A percentile compares a stretch with the other conserved stretches of the same genome.
Evolutionary conservation across 192 early-diverging fungal genomes (phyloP).

Genomic region (Coemansia aciculifera): DNA sequence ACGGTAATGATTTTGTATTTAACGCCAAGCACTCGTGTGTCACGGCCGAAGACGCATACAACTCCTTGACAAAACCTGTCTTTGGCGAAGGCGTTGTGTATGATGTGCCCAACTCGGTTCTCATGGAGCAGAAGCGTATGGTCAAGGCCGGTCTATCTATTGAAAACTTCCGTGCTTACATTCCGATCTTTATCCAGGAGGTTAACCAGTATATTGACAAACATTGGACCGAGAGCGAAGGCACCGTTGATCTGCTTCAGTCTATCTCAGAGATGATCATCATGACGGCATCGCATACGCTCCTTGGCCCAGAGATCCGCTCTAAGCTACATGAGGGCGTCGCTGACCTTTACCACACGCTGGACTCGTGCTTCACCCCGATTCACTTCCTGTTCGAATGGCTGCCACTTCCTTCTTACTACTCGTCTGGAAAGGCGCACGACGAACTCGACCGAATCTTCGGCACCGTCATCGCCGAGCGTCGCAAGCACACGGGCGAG

Average conservation of each 20-base stretch:
- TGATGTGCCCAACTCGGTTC: slow-evolving; percentile 85
- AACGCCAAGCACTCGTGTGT: slow-evolving; percentile 85
- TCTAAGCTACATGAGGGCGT: slow-evolving; percentile 76
- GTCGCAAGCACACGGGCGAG: slow-evolving; percentile 59
- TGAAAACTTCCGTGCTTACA: slow-evolving; percentile 83
- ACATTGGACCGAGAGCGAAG: slow-evolving; percentile 60
- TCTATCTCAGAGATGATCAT: slow-evolving; percentile 89
- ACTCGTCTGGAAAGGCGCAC: slow-evolving; percentile 83
- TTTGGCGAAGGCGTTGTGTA: slow-evolving; percentile 97
- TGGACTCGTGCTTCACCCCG: slow-evolving; percentile 91
- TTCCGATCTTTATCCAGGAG: slow-evolving; percentile 86
- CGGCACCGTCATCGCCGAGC: slow-evolving; percentile 75
- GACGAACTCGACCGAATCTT: slow-evolving; percentile 79
- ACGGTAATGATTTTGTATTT: slow-evolving; percentile 97
- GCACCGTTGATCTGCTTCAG: slow-evolving; percentile 69
- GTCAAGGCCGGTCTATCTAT: slow-evolving; percentile 89
- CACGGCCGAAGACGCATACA: slow-evolving; percentile 92
- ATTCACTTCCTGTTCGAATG: slow-evolving; percentile 93
- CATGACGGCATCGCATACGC: slow-evolving; percentile 89
- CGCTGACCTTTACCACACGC: slow-evolving; percentile 91
- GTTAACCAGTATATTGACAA: slow-evolving; percentile 73
- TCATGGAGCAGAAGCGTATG: slow-evolving; percentile 99
- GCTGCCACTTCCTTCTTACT: slow-evolving; percentile 87
- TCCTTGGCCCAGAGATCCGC: slow-evolving; percentile 94
- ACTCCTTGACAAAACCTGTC: slow-evolving; percentile 87